These are phyloP conservation scores for Nymphaea thermarum DNA, from an alignment of 164 flowering plant species.

Conservation along the genomic window DNA sequence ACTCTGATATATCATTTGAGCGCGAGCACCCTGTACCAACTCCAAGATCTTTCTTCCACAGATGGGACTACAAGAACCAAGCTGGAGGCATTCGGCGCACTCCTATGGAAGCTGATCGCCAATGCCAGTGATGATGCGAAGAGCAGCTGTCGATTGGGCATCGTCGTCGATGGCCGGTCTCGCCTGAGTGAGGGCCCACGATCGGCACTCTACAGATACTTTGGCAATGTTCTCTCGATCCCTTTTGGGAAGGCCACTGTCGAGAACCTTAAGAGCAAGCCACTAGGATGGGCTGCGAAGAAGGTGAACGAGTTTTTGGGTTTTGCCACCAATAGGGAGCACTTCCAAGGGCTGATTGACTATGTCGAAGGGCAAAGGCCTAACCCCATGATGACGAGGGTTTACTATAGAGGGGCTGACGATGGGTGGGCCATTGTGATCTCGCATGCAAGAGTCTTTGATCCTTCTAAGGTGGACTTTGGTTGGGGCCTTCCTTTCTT, in stretches of 20 bases:
- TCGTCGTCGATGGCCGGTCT: constrained; percentile 22
- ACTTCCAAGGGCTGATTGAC: constrained; percentile 43
- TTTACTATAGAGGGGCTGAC: constrained; percentile 15
- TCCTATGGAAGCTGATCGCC: no score
- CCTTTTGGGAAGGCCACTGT: constrained; percentile 25
- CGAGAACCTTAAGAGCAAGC: constrained; percentile 16
- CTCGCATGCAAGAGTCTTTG: neutral
- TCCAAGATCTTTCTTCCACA: no score
- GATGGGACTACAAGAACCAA: no score
- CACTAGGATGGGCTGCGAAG: constrained; percentile 30
- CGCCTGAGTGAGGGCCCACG: constrained; percentile 5
- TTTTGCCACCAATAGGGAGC: constrained; percentile 23
- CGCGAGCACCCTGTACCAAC: neutral
- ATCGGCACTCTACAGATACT: constrained; percentile 11
- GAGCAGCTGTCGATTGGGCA: constrained; percentile 22
- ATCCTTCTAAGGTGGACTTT: neutral
- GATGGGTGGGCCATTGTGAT: constrained; percentile 10
- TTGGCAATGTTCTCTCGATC: constrained; percentile 45
- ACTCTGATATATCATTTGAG: constrained; percentile 8
- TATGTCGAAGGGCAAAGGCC: constrained; percentile 54
- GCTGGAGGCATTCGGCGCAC: no score
- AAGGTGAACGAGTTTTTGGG: constrained; percentile 21
- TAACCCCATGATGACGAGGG: no score
- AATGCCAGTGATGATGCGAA: no score
- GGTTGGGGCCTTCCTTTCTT: constrained; percentile 46